Base-by-base conservation (phyloP, 139 green algal species). In the Coelastrella sp. region DNA sequence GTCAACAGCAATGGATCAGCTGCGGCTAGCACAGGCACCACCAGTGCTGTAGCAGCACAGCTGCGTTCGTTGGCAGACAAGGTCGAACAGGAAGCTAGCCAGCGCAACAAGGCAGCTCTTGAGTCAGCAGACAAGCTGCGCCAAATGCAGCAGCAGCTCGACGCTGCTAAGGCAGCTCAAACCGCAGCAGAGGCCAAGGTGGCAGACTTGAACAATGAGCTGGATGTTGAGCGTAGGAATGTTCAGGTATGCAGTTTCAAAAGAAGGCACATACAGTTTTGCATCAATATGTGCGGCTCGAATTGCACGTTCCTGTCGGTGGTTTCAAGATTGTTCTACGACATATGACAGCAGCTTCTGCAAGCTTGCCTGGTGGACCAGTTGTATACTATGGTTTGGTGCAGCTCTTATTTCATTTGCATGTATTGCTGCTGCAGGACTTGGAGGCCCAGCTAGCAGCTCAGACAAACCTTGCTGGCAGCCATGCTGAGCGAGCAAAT, bases 391-490 rank as follows among this genome's bases (percentile, higher is more conserved):
- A 43, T 19, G 30, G 69, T 43, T 57, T 32, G n/a, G 53, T 41
- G 45, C 15, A 9, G 45, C 45, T 23, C 45, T n/a, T n/a, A n/a
- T n/a, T n/a, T n/a, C n/a, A n/a, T n/a, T n/a, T n/a, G n/a, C n/a
- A n/a, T n/a, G n/a, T n/a, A n/a, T n/a, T n/a, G n/a, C 40, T 63
- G 72, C 72, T 48, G 73, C 73, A 81, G 73, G 73, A 81, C 50
- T n/a, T 81, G 25, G 50, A 81, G 48, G 9, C 15, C 17, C 37
- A 81, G 73, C 73, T 81, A 2, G 53, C 53, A 19, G 21, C 17
- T 64, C 17, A 64, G 53, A 64, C 19, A 19, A 64, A 21, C 53
- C 21, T 32, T n/a, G 53, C 53, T 27, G 53, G 19, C 53, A 64
- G 53, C 53, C 19, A 64, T n/a, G 53, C 53, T 64, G 53, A 64